Conservation (phyloP, 495 filamentous ascomycete species). For the Talaromyces ruber region DNA sequence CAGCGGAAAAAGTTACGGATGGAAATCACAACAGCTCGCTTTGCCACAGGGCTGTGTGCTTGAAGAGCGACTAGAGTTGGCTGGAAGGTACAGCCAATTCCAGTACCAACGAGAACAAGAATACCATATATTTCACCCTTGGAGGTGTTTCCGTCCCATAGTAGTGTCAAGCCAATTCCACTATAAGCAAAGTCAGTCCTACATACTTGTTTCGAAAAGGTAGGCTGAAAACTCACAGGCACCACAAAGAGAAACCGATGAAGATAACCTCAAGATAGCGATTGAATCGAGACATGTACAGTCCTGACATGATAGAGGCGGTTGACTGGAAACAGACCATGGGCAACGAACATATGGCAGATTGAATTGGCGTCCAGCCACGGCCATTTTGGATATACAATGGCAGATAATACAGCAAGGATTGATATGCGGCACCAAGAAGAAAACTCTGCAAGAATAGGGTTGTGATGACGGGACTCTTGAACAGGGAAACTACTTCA, state of each 20-base stretch:
- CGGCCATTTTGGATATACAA: constrained; percentile 48
- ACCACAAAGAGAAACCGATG: constrained; percentile 45
- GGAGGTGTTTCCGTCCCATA: constrained; percentile 38
- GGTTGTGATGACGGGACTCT: constrained; percentile 39
- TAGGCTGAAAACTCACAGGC: constrained; percentile 26
- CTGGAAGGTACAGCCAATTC: constrained; percentile 52
- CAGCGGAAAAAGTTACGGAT: constrained; percentile 57
- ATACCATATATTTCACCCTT: constrained; percentile 42
- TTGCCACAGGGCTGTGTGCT: constrained; percentile 47
- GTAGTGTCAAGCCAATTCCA: constrained; percentile 43
- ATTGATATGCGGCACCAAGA: constrained; percentile 50
- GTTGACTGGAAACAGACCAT: constrained; percentile 45
- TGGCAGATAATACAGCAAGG: constrained; percentile 44
- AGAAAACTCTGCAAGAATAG: constrained; percentile 54
- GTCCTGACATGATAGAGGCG: constrained; percentile 44
- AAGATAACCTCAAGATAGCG: constrained; percentile 52
- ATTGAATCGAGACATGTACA: constrained; percentile 46
- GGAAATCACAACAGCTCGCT: constrained; percentile 53
- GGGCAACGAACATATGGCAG: constrained; percentile 41
- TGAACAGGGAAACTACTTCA: constrained; percentile 41
- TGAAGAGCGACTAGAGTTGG: constrained; percentile 56
- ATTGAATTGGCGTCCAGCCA: constrained; percentile 37
- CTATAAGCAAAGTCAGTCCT: constrained; percentile 10
- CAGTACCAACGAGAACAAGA: constrained; percentile 44
- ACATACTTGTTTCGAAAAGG: background rate